Conservation (phyloP, 2,329 filamentous ascomycete species). For the Aspergillus persii region DNA sequence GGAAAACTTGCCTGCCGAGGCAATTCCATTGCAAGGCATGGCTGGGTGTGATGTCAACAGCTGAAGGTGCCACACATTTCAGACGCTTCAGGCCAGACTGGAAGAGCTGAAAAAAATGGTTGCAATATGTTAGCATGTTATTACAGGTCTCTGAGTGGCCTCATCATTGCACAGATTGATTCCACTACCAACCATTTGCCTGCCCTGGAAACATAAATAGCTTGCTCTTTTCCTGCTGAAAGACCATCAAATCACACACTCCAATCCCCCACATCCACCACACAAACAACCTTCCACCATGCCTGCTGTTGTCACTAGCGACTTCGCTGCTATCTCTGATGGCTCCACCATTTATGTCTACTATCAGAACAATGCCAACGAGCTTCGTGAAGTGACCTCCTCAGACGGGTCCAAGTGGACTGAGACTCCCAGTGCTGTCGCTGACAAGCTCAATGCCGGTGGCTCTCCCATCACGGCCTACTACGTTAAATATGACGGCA, state of each 20-base stretch:
- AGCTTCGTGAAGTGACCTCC: conserved; percentile 1
- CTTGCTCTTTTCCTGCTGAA: neutral
- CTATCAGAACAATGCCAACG: neutral
- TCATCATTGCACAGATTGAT: neutral
- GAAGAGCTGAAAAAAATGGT: no score
- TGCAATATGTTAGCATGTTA: neutral
- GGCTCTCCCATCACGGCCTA: conserved; percentile 3
- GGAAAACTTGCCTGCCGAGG: neutral
- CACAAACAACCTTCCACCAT: neutral
- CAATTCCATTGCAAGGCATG: neutral
- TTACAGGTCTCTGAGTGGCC: neutral
- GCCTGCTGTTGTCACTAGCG: neutral
- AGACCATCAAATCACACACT: neutral
- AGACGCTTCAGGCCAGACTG: no score
- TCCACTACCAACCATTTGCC: neutral
- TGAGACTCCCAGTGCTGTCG: neutral
- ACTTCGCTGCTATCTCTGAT: neutral
- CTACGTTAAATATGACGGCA: conserved; percentile 1
- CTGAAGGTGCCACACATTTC: neutral
- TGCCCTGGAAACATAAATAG: neutral
- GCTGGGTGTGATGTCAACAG: neutral
- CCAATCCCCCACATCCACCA: neutral
- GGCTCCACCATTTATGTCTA: neutral
- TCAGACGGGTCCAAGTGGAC: neutral
- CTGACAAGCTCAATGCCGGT: neutral